Evolutionary conservation across 495 filamentous ascomycete species (phyloP).

Genomic region (Aspergillus avenaceus): DNA sequence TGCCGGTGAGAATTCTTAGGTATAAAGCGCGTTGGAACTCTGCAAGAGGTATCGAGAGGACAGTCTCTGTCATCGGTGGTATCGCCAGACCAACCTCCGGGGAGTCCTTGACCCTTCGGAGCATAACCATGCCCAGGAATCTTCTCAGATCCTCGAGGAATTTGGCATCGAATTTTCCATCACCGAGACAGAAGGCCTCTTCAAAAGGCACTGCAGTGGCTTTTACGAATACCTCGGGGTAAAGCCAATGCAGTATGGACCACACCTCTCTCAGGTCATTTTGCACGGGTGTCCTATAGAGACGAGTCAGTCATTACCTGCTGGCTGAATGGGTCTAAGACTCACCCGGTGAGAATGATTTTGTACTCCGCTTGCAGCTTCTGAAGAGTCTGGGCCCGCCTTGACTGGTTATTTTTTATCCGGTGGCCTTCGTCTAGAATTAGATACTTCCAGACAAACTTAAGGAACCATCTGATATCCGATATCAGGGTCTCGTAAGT

Average conservation of each 20-base stretch:
- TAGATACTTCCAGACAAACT: constrained; percentile 55
- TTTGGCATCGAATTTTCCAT: constrained; percentile 49
- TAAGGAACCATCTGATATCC: constrained; percentile 56
- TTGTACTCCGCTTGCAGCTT: constrained; percentile 52
- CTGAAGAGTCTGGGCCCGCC: constrained; percentile 48
- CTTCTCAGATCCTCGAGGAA: constrained; percentile 51
- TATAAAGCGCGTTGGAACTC: constrained; percentile 64
- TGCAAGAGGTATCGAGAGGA: constrained; percentile 57
- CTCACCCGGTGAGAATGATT: constrained; percentile 54
- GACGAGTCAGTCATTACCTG: background rate
- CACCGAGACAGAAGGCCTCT: constrained; percentile 53
- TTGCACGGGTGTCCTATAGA: constrained; percentile 54
- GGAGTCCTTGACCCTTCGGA: constrained; percentile 60
- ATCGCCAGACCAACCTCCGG: constrained; percentile 54
- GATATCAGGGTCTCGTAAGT: constrained; percentile 58
- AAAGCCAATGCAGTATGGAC: constrained; percentile 61
- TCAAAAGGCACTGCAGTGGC: constrained; percentile 51
- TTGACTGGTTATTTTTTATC: constrained; percentile 54
- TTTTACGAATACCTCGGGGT: constrained; percentile 55
- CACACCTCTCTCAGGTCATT: constrained; percentile 62
- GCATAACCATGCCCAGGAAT: constrained; percentile 59
- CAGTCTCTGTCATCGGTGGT: constrained; percentile 56
- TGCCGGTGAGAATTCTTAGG: constrained; percentile 52
- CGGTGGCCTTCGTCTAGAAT: constrained; percentile 59
- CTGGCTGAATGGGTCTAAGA: background rate